Base-by-base conservation (phyloP, 2,329 filamentous ascomycete species). In the Metarhizium brunneum region DNA sequence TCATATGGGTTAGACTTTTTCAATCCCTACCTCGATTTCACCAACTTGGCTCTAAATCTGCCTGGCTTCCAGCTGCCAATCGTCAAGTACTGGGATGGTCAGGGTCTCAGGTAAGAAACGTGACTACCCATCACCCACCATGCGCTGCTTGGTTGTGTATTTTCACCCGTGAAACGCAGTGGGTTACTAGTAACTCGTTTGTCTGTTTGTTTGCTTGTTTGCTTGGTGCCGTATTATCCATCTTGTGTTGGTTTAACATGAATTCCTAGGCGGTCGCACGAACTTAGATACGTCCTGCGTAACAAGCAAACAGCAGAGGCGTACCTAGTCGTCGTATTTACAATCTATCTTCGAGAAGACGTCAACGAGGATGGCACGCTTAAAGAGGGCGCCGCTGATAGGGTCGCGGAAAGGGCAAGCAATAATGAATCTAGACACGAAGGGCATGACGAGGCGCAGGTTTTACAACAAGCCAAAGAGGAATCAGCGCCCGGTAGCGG, bases 11-110 rank as follows among this genome's bases (percentile, higher is more conserved):
- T 82, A 25, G 81, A 84, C 65, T 97, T 99, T 70, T 95, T 86
- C 71, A 97, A 97, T 68, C 87, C 88, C 2, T 96, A 95, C 71
- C 71, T 99, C 49, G 90, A 95, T 70, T 96, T 97, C 68, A 67
- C 69, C 69, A 85, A 86, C 61, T 85, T 92, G 64, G 78, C 86
- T 32, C 71, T 94, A 25, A 78, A 82, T 53, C 66, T 94, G 35
- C 89, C 89, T 0, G 86, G 87, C 0, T 89, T 91, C 62, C 82
- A 82, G 11, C 71, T 91, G 20, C 83, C 84, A 1, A 85, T 92
- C 54, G 83, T 91, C 68, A 84, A 80, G 63, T 90, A 90, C 66
- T 91, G 88, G 86, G 87, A 92, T 63, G 88, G 88, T 0, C 86
- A 92, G 72, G 82, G 83, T 13, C 72, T 90, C 51, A 79, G 88